A percentile compares a stretch with the other conserved stretches of the same genome.
phyloP scores from a whole-genome alignment of 106 monocot genomes.

The Platanthera guangdongensis region DNA sequence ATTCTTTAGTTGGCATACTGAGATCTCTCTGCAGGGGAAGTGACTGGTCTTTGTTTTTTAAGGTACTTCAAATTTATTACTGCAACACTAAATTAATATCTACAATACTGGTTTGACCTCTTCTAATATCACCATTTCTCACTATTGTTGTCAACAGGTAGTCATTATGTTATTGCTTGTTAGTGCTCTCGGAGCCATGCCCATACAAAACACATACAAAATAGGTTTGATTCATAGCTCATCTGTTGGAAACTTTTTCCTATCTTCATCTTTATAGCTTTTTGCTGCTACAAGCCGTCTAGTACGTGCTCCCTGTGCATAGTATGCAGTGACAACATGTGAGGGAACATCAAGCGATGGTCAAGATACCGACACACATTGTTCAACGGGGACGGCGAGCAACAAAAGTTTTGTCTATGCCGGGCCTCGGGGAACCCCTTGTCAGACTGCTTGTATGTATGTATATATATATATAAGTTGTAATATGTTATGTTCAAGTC shows the following conservation, averaged over 20 bases:
- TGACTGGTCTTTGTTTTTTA: constrained; percentile 68
- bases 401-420: no score
- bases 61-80: constrained; percentile 20
- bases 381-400: no score
- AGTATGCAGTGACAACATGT: no score
- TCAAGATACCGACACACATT: no score
- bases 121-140: not conserved
- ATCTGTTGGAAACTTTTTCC: not conserved
- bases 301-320: no score
- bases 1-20: constrained; percentile 44
- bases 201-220: constrained; percentile 34
- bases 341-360: no score
- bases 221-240: constrained; percentile 36
- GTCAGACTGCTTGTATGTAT: no score
- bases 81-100: not conserved
- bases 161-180: constrained; percentile 22
- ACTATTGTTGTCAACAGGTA: constrained; percentile 29
- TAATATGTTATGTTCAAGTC: no score
- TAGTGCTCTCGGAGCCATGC: constrained; percentile 42
- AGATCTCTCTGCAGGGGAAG: constrained; percentile 83
- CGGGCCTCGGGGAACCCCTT: no score
- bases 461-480: no score
- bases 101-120: not conserved
- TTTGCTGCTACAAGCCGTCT: not conserved
- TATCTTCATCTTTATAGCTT: not conserved